Conservation (phyloP, 495 filamentous ascomycete genomes). For the Hypoxylon fragiforme region DNA sequence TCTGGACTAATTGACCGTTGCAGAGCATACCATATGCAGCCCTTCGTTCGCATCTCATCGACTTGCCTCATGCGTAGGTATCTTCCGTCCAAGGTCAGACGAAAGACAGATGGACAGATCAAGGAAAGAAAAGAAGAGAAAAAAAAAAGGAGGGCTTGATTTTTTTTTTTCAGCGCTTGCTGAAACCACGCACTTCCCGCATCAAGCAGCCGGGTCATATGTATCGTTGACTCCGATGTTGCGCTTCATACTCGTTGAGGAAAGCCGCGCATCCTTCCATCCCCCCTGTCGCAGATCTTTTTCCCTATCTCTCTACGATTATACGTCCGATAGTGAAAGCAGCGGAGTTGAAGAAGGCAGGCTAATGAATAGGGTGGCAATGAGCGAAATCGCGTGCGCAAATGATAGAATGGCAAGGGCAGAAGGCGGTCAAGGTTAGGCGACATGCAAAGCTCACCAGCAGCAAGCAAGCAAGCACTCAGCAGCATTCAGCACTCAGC, state of each 20-base stretch:
- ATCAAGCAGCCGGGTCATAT: conserved; percentile 14
- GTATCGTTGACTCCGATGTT: conserved; percentile 15
- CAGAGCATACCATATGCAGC: conserved; percentile 30
- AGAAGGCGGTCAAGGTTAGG: conserved; percentile 32
- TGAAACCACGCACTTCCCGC: conserved; percentile 34
- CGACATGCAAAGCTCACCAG: conserved; percentile 37
- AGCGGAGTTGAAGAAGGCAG: conserved; percentile 9
- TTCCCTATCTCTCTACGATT: conserved; percentile 1
- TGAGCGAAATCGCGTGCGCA: conserved; percentile 34
- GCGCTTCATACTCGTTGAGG: conserved; percentile 18
- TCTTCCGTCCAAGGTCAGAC: conserved; percentile 15
- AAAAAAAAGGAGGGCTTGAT: neutral
- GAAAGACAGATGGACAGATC: conserved; percentile 9
- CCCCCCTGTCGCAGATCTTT: conserved; percentile 15
- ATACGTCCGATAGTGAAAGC: conserved; percentile 14
- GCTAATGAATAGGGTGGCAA: conserved; percentile 25
- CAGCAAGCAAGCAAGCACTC: too few species aligned
- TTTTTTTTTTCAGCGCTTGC: conserved; percentile 26
- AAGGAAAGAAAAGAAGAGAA: neutral
- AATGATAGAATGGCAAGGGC: conserved; percentile 32
- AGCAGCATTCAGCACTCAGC: too few species aligned
- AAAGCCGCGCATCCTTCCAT: conserved; percentile 20
- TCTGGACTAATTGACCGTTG: conserved; percentile 31
- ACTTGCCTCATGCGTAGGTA: conserved; percentile 18
- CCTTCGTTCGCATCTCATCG: conserved; percentile 11